Conservation (phyloP, 2,329 filamentous ascomycete species). For the Fusarium zealandicum region DNA sequence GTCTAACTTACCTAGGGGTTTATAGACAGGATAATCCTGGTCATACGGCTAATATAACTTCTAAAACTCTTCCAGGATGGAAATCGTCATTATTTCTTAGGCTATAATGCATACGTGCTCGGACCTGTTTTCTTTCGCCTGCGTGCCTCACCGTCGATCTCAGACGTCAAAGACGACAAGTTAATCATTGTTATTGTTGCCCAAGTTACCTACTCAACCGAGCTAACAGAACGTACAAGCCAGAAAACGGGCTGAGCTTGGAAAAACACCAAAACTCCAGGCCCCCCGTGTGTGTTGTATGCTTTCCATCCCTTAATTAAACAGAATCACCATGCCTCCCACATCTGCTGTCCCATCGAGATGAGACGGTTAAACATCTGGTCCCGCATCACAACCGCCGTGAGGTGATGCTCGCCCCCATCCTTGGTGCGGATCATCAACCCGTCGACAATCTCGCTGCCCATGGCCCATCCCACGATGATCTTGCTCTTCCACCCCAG, state of each 20-base stretch:
- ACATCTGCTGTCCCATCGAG: slow-evolving; percentile 81
- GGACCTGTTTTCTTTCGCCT: too few species aligned
- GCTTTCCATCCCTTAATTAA: not conserved
- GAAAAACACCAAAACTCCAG: not conserved
- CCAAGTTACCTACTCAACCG: not conserved
- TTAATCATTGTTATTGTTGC: slow-evolving; percentile 1
- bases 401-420: slow-evolving; percentile 67
- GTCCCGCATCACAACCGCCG: slow-evolving; percentile 74
- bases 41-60: too few species aligned
- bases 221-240: not conserved
- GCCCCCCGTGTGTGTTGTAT: not conserved
- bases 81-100: too few species aligned
- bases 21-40: too few species aligned
- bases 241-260: not conserved
- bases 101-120: too few species aligned
- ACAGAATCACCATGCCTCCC: slow-evolving; percentile 72
- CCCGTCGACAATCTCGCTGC: slow-evolving; percentile 77
- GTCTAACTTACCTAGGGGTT: too few species aligned
- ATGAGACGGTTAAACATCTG: slow-evolving; percentile 83
- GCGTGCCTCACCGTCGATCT: slow-evolving; percentile 1
- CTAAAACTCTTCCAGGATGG: too few species aligned
- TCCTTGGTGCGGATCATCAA: slow-evolving; percentile 69
- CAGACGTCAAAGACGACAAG: not conserved
- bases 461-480: slow-evolving; percentile 80
- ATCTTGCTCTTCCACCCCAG: slow-evolving; percentile 86